A percentile compares a stretch with the other conserved stretches of the same genome.
Evolutionary conservation across 2,329 filamentous ascomycete genomes (phyloP).

Genomic region (Xylaria sp.): DNA sequence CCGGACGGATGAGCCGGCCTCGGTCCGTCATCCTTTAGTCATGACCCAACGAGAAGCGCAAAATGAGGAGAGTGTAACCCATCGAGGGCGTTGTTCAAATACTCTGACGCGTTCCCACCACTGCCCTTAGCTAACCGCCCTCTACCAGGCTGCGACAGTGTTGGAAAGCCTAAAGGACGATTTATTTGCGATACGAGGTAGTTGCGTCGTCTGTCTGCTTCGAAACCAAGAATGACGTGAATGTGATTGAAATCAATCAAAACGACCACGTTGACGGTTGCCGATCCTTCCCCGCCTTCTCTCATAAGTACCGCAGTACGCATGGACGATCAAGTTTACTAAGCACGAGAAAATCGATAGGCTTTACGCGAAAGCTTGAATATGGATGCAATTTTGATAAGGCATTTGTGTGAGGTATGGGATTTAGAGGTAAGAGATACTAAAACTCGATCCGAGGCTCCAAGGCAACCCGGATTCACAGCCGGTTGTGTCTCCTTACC

Average conservation of each 20-base stretch:
- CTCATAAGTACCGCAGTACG: neutral
- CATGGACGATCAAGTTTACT: constrained; percentile 17
- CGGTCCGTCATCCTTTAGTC: neutral
- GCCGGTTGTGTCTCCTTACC: neutral
- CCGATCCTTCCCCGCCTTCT: constrained; percentile 23
- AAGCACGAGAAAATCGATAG: neutral
- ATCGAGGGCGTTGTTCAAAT: neutral
- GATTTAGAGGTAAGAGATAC: constrained; percentile 1
- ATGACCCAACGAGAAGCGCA: neutral
- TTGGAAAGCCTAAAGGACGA: neutral
- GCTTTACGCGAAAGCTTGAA: constrained; percentile 7
- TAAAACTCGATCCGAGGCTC: constrained; percentile 11
- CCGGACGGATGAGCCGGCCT: constrained; percentile 5
- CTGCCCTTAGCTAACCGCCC: neutral
- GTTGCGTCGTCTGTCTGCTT: neutral
- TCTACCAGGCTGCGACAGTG: neutral
- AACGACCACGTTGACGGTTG: constrained; percentile 19
- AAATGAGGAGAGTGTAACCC: neutral
- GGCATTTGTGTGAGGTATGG: constrained; percentile 9
- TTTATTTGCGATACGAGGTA: neutral
- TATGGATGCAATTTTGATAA: neutral
- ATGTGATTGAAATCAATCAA: constrained; percentile 8
- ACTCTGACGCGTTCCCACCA: neutral
- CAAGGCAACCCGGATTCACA: neutral
- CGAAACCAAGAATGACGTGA: constrained; percentile 22